phyloP scores from a whole-genome alignment of 2,329 filamentous ascomycete species.

The Exophiala calicioides region DNA sequence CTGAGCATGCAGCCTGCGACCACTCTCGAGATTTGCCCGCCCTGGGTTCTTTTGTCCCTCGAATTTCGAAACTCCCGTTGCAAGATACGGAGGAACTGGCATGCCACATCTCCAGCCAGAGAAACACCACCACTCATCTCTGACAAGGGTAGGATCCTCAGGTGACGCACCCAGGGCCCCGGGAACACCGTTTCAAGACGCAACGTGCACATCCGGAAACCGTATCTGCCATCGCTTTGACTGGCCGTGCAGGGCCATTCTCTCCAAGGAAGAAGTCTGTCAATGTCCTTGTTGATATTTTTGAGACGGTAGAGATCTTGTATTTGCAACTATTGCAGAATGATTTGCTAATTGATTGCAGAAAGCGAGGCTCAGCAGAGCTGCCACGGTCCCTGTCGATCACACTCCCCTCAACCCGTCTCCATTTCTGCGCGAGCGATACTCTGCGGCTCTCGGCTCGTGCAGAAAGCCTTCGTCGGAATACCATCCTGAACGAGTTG shows the following conservation, averaged over 20 bases:
- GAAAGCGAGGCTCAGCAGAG: constrained; percentile 19
- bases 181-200: neutral
- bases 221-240: neutral
- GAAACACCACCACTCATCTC: constrained; percentile 16
- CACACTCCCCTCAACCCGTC: constrained; percentile 18
- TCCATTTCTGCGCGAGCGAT: constrained; percentile 18
- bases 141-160: constrained; percentile 21
- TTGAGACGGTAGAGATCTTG: constrained; percentile 27
- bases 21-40: constrained; percentile 3
- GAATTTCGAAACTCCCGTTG: neutral
- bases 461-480: constrained; percentile 10
- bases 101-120: neutral
- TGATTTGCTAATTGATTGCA: constrained; percentile 3
- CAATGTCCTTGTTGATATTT: constrained; percentile 18
- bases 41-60: constrained; percentile 1
- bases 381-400: constrained; percentile 9
- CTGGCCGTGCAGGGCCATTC: neutral
- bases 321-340: neutral
- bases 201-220: neutral
- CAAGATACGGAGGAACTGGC: constrained; percentile 10
- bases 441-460: constrained; percentile 16
- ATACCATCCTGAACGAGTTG: constrained; percentile 10
- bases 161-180: constrained; percentile 2
- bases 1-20: constrained; percentile 18
- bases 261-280: constrained; percentile 16